Percentiles rank a stretch among this genome's conserved stretches.
Conservation (phyloP, 305 asterid species). For the Plantago lanceolata region DNA sequence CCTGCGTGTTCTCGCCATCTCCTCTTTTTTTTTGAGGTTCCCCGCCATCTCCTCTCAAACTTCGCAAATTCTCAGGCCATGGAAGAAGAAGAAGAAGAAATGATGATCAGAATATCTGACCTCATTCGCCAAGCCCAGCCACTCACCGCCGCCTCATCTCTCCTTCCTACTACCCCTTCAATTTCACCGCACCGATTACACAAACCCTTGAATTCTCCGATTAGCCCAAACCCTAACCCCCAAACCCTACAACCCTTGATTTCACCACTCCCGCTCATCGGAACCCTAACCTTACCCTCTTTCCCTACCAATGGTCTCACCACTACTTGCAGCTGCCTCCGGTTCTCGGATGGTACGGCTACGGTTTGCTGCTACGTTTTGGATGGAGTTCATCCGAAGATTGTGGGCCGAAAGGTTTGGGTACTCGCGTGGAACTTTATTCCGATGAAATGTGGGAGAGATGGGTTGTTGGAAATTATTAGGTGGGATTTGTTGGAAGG, state of each 20-base stretch:
- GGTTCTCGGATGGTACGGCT: constrained; percentile 53
- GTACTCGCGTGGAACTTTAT: constrained; percentile 72
- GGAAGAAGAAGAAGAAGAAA: constrained; percentile 23
- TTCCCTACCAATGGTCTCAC: constrained; percentile 18
- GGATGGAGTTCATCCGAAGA: constrained; percentile 37
- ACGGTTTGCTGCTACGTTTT: constrained; percentile 66
- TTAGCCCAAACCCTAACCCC: constrained; percentile 24
- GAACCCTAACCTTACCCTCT: constrained; percentile 55
- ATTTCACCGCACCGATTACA: constrained; percentile 23
- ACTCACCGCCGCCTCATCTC: constrained; percentile 53
- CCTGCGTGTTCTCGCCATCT: no score
- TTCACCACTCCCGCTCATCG: constrained; percentile 43
- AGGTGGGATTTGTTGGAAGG: constrained; percentile 44
- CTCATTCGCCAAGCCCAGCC: constrained; percentile 52
- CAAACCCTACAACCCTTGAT: constrained; percentile 54
- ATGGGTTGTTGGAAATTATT: constrained; percentile 75
- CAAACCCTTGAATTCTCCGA: constrained; percentile 12
- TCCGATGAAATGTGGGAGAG: constrained; percentile 35
- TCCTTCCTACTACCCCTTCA: constrained; percentile 33
- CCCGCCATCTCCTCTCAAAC: no score
- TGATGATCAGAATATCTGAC: constrained; percentile 30
- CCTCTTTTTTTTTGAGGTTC: no score
- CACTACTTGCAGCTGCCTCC: constrained; percentile 54
- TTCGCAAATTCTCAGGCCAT: constrained; percentile 12
- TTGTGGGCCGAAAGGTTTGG: constrained; percentile 42